Base-by-base conservation (phyloP, 495 filamentous ascomycete genomes). In the Hypoxylon intermedium region DNA sequence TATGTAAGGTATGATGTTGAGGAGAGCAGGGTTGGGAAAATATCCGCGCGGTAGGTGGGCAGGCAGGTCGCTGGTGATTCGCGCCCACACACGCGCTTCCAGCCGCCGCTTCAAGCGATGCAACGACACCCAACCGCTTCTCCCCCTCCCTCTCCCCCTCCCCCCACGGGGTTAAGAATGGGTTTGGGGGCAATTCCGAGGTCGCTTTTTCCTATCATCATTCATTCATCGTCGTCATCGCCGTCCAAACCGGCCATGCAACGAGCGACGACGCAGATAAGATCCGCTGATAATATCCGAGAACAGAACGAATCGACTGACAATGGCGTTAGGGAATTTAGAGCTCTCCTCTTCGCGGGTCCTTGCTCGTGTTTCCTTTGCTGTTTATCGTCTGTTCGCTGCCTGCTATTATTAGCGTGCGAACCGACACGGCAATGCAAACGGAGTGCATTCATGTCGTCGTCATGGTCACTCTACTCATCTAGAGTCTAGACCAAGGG, bases 1-100 rank as follows among this genome's bases (percentile, higher is more conserved):
- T n/a, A n/a, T n/a, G n/a, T n/a, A n/a, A n/a, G n/a, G n/a, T n/a
- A n/a, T n/a, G 45, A 13, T 30, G 37, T 7, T 23, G 12, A 43
- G 18, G 36, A 6, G 9, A 50, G 28, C 36, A 42, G 24, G 40
- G 23, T 41, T n/a, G n/a, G n/a, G 40, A 38, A 51, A 54, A 63
- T 65, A 68, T 53, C 65, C 68, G 68, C 68, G 68, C 68, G 68
- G 65, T 59, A 71, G 68, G 65, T 61, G 68, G 68, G 9, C 19
- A 41, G 41, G 44, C 24, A 31, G 52, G 16, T 34, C 18, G 19
- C 16, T 36, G 30, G 13, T 64, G 68, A 71, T 71, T 71, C 59
- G 68, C 63, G 59, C 62, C 58, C 55, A 65, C 62, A 65, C 50
- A 46, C 62, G 62, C 62, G n/a, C n/a, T n/a, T 47, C 37, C 31